Evolutionary conservation across 2,329 filamentous ascomycete species (phyloP).

Genomic region (Phialophora expanda): DNA sequence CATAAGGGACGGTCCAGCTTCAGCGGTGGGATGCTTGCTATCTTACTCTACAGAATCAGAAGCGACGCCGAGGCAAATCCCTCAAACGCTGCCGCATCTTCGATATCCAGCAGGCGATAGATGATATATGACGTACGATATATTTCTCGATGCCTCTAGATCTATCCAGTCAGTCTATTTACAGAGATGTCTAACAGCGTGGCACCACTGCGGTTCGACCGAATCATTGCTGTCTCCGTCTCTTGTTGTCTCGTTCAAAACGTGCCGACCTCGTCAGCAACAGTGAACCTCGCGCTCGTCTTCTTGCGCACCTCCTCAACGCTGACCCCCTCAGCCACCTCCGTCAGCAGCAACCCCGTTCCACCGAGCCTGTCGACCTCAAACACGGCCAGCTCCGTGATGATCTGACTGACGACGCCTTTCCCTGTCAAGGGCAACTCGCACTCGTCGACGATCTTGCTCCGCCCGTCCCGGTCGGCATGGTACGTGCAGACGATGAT

Average conservation of each 20-base stretch:
- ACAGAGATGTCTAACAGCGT: neutral
- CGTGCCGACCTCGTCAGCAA: conserved; percentile 63
- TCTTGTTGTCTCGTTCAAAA: conserved; percentile 44
- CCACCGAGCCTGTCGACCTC: conserved; percentile 74
- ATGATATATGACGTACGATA: neutral
- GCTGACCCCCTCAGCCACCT: conserved; percentile 71
- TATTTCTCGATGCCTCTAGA: neutral
- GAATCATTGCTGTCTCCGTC: neutral
- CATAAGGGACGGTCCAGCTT: neutral
- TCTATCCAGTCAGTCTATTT: neutral
- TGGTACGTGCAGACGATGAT: conserved; percentile 75
- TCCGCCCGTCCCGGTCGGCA: conserved; percentile 69
- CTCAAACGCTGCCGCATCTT: neutral
- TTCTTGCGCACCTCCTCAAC: conserved; percentile 72
- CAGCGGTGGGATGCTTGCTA: neutral
- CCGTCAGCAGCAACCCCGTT: conserved; percentile 67
- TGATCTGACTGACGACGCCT: conserved; percentile 70
- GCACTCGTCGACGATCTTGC: conserved; percentile 70
- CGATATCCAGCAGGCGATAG: neutral
- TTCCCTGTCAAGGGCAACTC: conserved; percentile 69
- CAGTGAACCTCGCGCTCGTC: conserved; percentile 70
- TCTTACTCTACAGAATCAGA: neutral
- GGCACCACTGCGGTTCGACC: neutral
- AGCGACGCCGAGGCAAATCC: neutral
- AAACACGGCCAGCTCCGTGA: conserved; percentile 75